Base-by-base conservation (phyloP, 495 filamentous ascomycete species). In the Aspergillus leporis region DNA sequence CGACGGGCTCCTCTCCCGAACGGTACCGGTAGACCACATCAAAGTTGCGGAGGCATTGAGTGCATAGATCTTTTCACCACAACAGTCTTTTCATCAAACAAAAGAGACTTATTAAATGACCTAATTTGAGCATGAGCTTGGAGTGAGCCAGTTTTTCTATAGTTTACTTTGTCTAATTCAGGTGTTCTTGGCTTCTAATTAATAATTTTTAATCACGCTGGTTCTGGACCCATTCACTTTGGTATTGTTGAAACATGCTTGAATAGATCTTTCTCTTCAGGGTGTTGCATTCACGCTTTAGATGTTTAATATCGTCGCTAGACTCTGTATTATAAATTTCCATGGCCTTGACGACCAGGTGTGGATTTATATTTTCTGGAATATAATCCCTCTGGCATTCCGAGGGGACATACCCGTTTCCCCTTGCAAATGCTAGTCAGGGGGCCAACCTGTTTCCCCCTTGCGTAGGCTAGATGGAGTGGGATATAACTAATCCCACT, bases 51-150 rank as follows among this genome's bases (percentile, higher is more conserved):
- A 30, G 19, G 7, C 31, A 50, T 4, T 58, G 31, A 3, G 19
- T 58, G 31, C n/a, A 25, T 40, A 58, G 30, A n/a, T 58, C 31
- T 9, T 30, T 5, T n/a, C 18, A 58, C 19, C 18, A 51, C 31
- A 32, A 6, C 50, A 2, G 31, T 21, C 43, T 58, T 58, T 28
- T 40, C 30, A 9, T 58, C 5, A 32, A 58, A 58, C 12, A 7
- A 40, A 51, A 58, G 55, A 38, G 13, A 30, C 10, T 51, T 4
- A 51, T 58, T 51, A 6, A 31, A 51, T 1, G 31, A 58, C 22
- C 55, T 28, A 58, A 21, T 43, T 58, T 46, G 12, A 46, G 46
- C 46, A 58, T 58, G 22, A 58, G 9, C 41, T 58, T 51, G 46
- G 2, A 50, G 5, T 40, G 19, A 23, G 32, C 46, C 32, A 41